Conservation (phyloP, 1,284 basidiomycete genomes). For the Cryptococcus sp. region DNA sequence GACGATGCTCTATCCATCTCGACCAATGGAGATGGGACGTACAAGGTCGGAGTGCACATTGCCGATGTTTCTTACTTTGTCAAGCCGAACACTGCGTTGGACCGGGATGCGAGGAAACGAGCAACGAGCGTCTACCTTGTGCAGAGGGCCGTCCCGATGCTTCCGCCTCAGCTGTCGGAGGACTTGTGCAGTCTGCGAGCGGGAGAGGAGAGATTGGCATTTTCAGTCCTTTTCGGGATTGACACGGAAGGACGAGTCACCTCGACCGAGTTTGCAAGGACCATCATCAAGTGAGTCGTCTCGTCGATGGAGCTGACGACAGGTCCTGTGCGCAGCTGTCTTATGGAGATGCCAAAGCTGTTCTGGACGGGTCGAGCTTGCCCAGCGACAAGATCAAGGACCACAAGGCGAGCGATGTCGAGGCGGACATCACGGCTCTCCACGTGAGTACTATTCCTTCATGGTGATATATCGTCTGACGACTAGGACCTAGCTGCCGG, state of each 20-base stretch:
- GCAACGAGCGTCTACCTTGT: slow-evolving; percentile 96
- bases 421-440: slow-evolving; percentile 68
- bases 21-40: slow-evolving; percentile 80
- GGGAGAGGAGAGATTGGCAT: slow-evolving; percentile 79
- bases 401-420: slow-evolving; percentile 57
- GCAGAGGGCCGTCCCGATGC: slow-evolving; percentile 92
- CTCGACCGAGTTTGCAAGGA: slow-evolving; percentile 88
- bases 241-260: slow-evolving; percentile 73
- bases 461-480: neutral
- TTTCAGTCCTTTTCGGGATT: slow-evolving; percentile 82
- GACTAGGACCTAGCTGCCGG: slow-evolving; percentile 59
- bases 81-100: slow-evolving; percentile 90
- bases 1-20: slow-evolving; percentile 92
- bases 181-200: slow-evolving; percentile 88
- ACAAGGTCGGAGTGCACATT: slow-evolving; percentile 87
- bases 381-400: slow-evolving; percentile 54
- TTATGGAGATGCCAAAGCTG: slow-evolving; percentile 72
- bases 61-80: slow-evolving; percentile 96
- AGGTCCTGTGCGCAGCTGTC: slow-evolving; percentile 78
- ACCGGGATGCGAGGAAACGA: slow-evolving; percentile 94
- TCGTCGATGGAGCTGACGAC: slow-evolving; percentile 45
- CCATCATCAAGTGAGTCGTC: slow-evolving; percentile 82
- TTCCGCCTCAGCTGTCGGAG: slow-evolving; percentile 84
- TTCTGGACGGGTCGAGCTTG: slow-evolving; percentile 69
- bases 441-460: slow-evolving; percentile 44